These are phyloP conservation scores for Penicillium roqueforti DNA, from an alignment of 495 filamentous ascomycete genomes.

Conservation along the genomic window DNA sequence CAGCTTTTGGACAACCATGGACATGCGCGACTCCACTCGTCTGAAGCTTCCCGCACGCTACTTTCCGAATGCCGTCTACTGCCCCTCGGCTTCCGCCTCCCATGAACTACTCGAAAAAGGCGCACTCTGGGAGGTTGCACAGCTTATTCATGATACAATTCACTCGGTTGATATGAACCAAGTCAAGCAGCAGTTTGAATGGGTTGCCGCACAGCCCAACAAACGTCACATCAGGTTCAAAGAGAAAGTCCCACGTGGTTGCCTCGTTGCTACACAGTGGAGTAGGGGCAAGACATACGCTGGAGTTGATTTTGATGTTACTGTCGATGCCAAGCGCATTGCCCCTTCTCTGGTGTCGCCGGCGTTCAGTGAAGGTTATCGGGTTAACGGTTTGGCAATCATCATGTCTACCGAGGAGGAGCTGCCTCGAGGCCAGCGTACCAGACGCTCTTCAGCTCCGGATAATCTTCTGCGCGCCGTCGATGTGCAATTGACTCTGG, in stretches of 20 bases:
- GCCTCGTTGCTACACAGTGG: background rate
- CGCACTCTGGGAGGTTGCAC: background rate
- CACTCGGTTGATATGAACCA: background rate
- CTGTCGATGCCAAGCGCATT: background rate
- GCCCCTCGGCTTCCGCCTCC: background rate
- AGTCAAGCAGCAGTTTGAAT: background rate
- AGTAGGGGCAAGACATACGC: background rate
- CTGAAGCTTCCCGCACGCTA: conserved; percentile 1
- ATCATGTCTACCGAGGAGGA: conserved; percentile 1
- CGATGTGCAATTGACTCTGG: background rate
- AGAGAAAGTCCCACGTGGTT: background rate
- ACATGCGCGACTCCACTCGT: conserved; percentile 2
- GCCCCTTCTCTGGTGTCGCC: background rate
- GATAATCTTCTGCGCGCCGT: background rate
- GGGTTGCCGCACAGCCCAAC: conserved; percentile 1
- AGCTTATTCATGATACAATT: background rate
- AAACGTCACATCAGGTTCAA: background rate
- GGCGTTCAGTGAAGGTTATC: background rate
- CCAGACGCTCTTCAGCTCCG: background rate
- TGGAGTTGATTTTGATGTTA: background rate
- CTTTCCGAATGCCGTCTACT: conserved; percentile 8
- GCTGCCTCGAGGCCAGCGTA: background rate
- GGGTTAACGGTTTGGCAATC: background rate
- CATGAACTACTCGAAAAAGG: background rate
- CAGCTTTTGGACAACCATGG: conserved; percentile 1